phyloP scores from a whole-genome alignment of 345 rosid species.

The Eucalyptus victrix region DNA sequence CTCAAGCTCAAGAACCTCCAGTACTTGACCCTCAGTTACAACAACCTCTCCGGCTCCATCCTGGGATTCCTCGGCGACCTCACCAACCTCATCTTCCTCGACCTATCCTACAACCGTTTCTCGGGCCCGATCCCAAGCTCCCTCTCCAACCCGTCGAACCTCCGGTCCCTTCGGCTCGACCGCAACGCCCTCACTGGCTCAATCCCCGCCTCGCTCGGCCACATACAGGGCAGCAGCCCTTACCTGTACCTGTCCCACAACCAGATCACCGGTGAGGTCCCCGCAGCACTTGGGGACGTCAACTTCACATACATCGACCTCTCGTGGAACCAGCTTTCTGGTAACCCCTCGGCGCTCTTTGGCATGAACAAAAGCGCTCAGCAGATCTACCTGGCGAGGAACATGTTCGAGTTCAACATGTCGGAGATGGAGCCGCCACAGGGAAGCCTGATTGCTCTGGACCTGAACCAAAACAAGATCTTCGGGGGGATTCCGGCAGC shows the following conservation, averaged over 20 bases:
- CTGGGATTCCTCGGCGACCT: neutral
- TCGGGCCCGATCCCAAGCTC: neutral
- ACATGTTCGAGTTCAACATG: slow-evolving; percentile 4
- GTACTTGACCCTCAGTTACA: neutral
- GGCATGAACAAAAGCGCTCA: neutral
- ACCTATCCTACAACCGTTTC: neutral
- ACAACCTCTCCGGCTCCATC: neutral
- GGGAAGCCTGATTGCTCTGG: neutral
- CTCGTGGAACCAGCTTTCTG: slow-evolving; percentile 1
- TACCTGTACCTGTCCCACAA: slow-evolving; percentile 2
- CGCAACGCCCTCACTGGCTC: neutral
- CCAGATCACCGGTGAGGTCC: slow-evolving; percentile 2
- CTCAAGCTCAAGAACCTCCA: neutral
- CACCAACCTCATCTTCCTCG: neutral
- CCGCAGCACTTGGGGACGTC: neutral
- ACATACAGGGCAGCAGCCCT: neutral
- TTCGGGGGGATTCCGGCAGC: neutral
- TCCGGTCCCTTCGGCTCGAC: neutral
- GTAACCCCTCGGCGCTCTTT: neutral
- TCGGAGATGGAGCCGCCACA: neutral
- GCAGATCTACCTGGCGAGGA: neutral
- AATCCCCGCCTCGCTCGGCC: neutral
- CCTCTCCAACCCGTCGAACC: neutral
- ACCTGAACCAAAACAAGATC: slow-evolving; percentile 1
- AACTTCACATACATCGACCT: neutral